Percentiles rank a stretch among this genome's conserved stretches.
Evolutionary conservation across 768 basidiomycete genomes (phyloP).

Genomic region (Grammothele lineata): DNA sequence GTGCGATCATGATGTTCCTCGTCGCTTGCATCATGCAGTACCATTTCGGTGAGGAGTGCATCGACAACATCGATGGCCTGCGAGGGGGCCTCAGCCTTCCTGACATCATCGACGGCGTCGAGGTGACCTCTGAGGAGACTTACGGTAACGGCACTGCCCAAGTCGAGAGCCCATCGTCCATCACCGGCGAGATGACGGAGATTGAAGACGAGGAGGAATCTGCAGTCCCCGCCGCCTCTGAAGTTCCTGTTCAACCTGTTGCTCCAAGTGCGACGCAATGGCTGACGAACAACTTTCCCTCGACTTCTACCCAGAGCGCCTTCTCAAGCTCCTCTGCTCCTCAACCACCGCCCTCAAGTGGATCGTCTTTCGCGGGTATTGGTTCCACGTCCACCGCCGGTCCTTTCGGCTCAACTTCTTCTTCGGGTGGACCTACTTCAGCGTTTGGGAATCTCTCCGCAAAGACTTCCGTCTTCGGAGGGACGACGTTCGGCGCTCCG

Average conservation of each 20-base stretch:
- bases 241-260: conserved; percentile 10
- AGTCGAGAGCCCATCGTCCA: conserved; percentile 13
- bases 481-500: conserved; percentile 7
- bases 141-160: background rate
- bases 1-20: conserved; percentile 71
- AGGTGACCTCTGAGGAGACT: conserved; percentile 22
- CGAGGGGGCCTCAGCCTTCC: conserved; percentile 50
- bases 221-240: background rate
- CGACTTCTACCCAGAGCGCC: no score
- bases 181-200: conserved; percentile 26
- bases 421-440: conserved; percentile 16
- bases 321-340: no score
- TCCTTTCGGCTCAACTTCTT: background rate
- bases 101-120: conserved; percentile 68
- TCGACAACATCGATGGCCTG: conserved; percentile 70
- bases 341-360: conserved; percentile 28
- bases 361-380: no score
- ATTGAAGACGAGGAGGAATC: conserved; percentile 20
- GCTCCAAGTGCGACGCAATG: conserved; percentile 27
- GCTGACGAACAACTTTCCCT: conserved; percentile 30
- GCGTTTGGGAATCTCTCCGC: conserved; percentile 13
- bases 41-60: conserved; percentile 78
- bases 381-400: background rate
- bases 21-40: conserved; percentile 85
- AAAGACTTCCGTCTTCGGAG: conserved; percentile 3